Evolutionary conservation across 2,329 filamentous ascomycete genomes (phyloP).

Genomic region (Hypocrella siamensis): DNA sequence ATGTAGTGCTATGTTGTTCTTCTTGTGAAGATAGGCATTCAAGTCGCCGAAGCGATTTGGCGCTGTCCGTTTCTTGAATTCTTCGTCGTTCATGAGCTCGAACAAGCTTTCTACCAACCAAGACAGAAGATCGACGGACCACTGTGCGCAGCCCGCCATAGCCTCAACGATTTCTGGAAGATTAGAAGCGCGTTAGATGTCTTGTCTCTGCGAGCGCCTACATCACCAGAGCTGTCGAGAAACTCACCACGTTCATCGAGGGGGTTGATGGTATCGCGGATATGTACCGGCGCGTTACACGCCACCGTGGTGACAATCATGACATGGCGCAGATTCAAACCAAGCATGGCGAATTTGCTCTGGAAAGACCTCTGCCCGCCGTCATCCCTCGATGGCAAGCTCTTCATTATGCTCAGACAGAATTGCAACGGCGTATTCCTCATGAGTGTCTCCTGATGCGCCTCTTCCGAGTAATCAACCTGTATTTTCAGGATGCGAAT

Average conservation of each 20-base stretch:
- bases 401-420: constrained; percentile 63
- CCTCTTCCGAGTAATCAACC: constrained; percentile 70
- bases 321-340: constrained; percentile 60
- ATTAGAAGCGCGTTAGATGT: neutral
- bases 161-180: constrained; percentile 53
- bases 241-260: constrained; percentile 40
- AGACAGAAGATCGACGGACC: constrained; percentile 57
- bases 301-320: constrained; percentile 49
- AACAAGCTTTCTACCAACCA: constrained; percentile 47
- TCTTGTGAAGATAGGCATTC: constrained; percentile 32
- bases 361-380: constrained; percentile 44
- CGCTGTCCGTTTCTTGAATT: constrained; percentile 34
- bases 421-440: constrained; percentile 58
- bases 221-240: neutral
- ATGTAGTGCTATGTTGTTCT: constrained; percentile 43
- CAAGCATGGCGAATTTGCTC: constrained; percentile 60
- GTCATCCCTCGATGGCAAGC: constrained; percentile 57
- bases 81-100: constrained; percentile 33
- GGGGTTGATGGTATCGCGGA: constrained; percentile 40
- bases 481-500: constrained; percentile 55
- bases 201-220: too few species aligned
- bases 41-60: constrained; percentile 32
- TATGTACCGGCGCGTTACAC: constrained; percentile 35
- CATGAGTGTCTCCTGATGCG: constrained; percentile 55
- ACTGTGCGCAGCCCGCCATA: constrained; percentile 59